A percentile compares a stretch with the other conserved stretches of the same genome.
Conservation (phyloP, 768 basidiomycete species). For the Lactarius akahatsu region DNA sequence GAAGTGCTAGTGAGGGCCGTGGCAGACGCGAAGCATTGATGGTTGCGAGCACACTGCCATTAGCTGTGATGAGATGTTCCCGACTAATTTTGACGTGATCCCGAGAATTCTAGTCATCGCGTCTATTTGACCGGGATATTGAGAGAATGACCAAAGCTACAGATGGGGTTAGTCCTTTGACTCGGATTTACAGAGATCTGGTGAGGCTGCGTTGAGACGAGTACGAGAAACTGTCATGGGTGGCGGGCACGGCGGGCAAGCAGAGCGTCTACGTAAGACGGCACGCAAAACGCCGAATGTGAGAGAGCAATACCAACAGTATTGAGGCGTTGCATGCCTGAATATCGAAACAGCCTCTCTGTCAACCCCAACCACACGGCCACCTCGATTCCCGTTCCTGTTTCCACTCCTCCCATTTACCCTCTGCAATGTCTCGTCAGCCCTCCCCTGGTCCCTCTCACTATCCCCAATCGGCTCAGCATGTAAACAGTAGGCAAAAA, state of each 20-base stretch:
- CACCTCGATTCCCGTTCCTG: conserved; percentile 28
- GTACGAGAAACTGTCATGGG: background rate
- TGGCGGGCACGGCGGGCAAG: no score
- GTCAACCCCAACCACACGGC: conserved; percentile 34
- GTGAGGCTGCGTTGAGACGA: background rate
- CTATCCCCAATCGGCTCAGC: conserved; percentile 25
- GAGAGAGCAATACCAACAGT: conserved; percentile 34
- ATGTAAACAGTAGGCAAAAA: conserved; percentile 41
- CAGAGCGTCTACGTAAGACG: conserved; percentile 8
- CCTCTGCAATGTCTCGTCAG: conserved; percentile 65
- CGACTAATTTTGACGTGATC: background rate
- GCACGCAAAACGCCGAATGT: conserved; percentile 38
- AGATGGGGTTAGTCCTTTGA: conserved; percentile 3
- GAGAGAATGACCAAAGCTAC: background rate
- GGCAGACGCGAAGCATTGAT: background rate
- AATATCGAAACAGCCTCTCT: conserved; percentile 15
- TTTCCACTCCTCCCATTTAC: conserved; percentile 38
- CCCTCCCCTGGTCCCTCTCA: conserved; percentile 40
- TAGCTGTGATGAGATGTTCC: background rate
- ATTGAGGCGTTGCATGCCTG: conserved; percentile 14
- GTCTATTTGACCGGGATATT: background rate
- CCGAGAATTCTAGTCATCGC: background rate
- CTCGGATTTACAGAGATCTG: background rate
- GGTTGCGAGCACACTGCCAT: conserved; percentile 1
- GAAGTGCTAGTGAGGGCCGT: background rate